Conservation (phyloP, 1,139 yeast genomes). For the Magnusiomyces paraingens region DNA sequence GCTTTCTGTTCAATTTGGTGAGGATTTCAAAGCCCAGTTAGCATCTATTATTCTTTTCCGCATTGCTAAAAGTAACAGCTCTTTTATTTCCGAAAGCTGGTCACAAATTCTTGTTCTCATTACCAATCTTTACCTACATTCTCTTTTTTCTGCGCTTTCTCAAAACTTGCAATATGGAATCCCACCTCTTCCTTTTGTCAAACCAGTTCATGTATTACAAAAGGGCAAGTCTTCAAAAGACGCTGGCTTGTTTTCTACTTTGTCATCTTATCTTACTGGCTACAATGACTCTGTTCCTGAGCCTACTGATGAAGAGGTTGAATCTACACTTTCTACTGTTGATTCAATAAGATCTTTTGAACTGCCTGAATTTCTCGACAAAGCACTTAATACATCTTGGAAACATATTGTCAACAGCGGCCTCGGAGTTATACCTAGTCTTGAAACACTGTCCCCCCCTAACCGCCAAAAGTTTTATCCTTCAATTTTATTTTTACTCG, state of each 20-base stretch:
- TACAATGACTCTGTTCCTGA: slow-evolving; percentile 80
- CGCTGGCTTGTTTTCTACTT: slow-evolving; percentile 73
- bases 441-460: slow-evolving; percentile 21
- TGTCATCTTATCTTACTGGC: slow-evolving; percentile 87
- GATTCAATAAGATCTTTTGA: slow-evolving; percentile 74
- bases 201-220: slow-evolving; percentile 58
- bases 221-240: slow-evolving; percentile 59
- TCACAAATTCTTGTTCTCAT: slow-evolving; percentile 51
- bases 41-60: slow-evolving; percentile 81
- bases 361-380: slow-evolving; percentile 45
- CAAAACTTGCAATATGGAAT: slow-evolving; percentile 11
- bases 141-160: slow-evolving; percentile 47
- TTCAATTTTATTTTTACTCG: slow-evolving; percentile 20
- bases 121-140: slow-evolving; percentile 62
- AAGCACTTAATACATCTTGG: slow-evolving; percentile 8
- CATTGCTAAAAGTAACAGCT: slow-evolving; percentile 37
- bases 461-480: slow-evolving; percentile 20
- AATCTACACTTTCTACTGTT: slow-evolving; percentile 70
- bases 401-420: slow-evolving; percentile 12
- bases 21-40: slow-evolving; percentile 86
- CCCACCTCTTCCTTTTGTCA: slow-evolving; percentile 48
- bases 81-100: slow-evolving; percentile 43
- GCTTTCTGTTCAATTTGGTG: slow-evolving; percentile 75
- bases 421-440: slow-evolving; percentile 25
- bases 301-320: slow-evolving; percentile 89